Evolutionary conservation across 805 yeast species (phyloP).

Genomic region (Candida piceae): DNA sequence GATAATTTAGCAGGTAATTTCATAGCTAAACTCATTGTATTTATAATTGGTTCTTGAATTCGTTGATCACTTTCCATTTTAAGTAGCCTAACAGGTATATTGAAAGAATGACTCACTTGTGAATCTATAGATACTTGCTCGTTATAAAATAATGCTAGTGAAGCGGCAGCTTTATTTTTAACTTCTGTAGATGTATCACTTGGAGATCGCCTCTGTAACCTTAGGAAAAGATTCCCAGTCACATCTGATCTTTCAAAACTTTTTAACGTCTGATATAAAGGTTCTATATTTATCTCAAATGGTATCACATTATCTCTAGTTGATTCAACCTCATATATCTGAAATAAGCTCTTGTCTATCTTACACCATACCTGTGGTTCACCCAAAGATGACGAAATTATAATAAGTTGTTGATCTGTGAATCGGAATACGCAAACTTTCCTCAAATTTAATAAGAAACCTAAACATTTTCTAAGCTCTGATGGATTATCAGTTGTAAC

Average conservation of each 20-base stretch:
- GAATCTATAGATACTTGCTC: conserved; percentile 38
- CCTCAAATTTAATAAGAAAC: conserved; percentile 36
- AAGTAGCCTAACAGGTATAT: conserved; percentile 64
- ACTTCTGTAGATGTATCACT: conserved; percentile 4
- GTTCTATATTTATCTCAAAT: conserved; percentile 60
- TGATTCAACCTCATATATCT: conserved; percentile 46
- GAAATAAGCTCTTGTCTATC: conserved; percentile 42
- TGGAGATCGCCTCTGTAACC: conserved; percentile 41
- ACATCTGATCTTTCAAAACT: conserved; percentile 51
- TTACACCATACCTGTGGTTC: conserved; percentile 72
- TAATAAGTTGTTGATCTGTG: conserved; percentile 41
- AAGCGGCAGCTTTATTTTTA: conserved; percentile 36
- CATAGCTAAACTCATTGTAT: conserved; percentile 52
- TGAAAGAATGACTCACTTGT: conserved; percentile 57
- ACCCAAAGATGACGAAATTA: conserved; percentile 46
- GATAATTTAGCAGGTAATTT: conserved; percentile 44
- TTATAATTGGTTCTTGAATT: conserved; percentile 59
- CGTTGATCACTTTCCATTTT: conserved; percentile 48
- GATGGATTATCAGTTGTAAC: conserved; percentile 19
- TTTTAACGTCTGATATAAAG: conserved; percentile 50
- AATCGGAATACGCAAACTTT: conserved; percentile 54
- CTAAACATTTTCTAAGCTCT: conserved; percentile 21
- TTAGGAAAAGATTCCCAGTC: conserved; percentile 41
- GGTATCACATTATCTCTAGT: conserved; percentile 48
- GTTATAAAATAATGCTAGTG: conserved; percentile 50